Base-by-base conservation (phyloP, 2,329 filamentous ascomycete species). In the Arthrobotrys iridis region DNA sequence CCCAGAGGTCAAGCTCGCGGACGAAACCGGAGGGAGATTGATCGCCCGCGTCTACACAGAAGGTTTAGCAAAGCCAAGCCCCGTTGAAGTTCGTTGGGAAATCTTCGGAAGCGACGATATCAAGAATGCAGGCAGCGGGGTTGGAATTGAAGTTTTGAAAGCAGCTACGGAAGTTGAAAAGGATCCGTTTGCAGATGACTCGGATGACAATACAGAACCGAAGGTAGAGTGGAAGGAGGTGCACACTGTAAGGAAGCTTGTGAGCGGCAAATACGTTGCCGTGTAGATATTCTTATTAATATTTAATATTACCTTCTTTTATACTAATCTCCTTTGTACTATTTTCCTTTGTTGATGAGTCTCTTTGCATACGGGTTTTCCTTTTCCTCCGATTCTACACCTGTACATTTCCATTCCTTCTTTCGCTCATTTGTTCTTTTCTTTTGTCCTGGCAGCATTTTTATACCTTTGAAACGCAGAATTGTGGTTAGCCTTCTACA, bases 41-140 rank as follows among this genome's bases (percentile, higher is more conserved):
- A 89, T 97, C 4, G 95, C 93, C 72, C 88, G 93, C 2, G 91
- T 99, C 78, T 84, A 90, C 22, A 92, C 91, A 0, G 90, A 93
- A 33, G 88, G 88, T 22, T 85, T 88, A 79, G 89, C 91, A 0
- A 88, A 88, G 77, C 88, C 91, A 3, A 93, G 93, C 0, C 89
- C 88, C 63, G 87, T 96, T 6, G 94, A 99, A 81, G 92, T 92
- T 0, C 86, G 90, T 66, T 97, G 93, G 89, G 93, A 97, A 81
- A 84, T 90, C 20, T 81, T 80, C 48, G 86, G 84, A 1, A 84
- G 81, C 7, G 81, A 86, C 40, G 83, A 86, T 30, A 83, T 83
- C 13, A 77, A 80, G 5, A 82, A 79, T 2, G 79, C 87, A 0
- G 87, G 87, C 0, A 90, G 88, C 77, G 89, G 88, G 7, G 66